These are phyloP conservation scores for Fonsecaea pugnacius DNA, from an alignment of 2,329 filamentous ascomycete species.

Conservation along the genomic window DNA sequence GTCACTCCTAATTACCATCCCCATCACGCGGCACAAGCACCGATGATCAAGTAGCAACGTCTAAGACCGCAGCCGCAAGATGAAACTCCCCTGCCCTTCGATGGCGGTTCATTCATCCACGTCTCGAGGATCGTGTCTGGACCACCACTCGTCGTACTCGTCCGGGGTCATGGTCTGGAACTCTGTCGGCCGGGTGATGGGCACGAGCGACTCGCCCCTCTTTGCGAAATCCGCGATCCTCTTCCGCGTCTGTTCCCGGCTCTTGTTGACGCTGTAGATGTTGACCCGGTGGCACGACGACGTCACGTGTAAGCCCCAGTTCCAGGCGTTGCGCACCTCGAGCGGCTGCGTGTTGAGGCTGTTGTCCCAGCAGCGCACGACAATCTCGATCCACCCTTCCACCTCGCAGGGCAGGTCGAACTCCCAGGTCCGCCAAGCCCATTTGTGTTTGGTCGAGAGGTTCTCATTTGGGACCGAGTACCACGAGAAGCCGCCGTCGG, in stretches of 20 bases:
- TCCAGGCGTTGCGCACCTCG: slow-evolving; percentile 60
- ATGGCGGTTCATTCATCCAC: slow-evolving; percentile 28
- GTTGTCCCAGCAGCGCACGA: slow-evolving; percentile 66
- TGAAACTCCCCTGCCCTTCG: not conserved
- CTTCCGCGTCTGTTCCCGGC: slow-evolving; percentile 37
- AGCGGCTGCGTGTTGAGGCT: slow-evolving; percentile 64
- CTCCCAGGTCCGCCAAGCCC: slow-evolving; percentile 69
- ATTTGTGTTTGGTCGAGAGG: slow-evolving; percentile 64
- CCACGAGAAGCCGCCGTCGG: slow-evolving; percentile 68
- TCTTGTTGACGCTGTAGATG: slow-evolving; percentile 52
- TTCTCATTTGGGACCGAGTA: slow-evolving; percentile 66
- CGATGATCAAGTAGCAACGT: too few species aligned
- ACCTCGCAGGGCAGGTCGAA: slow-evolving; percentile 65
- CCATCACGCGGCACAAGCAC: too few species aligned
- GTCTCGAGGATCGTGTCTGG: slow-evolving; percentile 40
- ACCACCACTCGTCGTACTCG: slow-evolving; percentile 43
- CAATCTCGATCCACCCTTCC: slow-evolving; percentile 65
- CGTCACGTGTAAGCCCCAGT: slow-evolving; percentile 49
- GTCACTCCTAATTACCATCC: too few species aligned
- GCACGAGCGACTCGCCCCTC: slow-evolving; percentile 41
- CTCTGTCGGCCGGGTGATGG: slow-evolving; percentile 42
- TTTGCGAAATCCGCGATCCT: slow-evolving; percentile 41
- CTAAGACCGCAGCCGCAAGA: too few species aligned
- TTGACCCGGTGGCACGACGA: slow-evolving; percentile 46
- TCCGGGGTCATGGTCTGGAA: slow-evolving; percentile 39